Percentiles rank a stretch among this genome's conserved stretches.
phyloP scores from a whole-genome alignment of 2,329 filamentous ascomycete species.

The Ilyonectria robusta region DNA sequence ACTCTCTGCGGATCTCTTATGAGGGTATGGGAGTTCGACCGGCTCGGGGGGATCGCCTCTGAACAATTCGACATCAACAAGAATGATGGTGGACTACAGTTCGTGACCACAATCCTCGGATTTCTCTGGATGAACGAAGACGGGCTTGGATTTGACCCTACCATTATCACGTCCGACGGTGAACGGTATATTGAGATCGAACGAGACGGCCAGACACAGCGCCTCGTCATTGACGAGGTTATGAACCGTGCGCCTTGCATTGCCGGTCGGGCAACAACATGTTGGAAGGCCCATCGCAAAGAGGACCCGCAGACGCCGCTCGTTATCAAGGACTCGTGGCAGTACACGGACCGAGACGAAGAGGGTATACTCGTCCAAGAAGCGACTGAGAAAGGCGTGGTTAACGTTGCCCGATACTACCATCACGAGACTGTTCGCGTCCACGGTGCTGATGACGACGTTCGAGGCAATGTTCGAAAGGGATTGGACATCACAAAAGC shows the following conservation, averaged over 20 bases:
- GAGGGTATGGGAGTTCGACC: too few relatives aligned
- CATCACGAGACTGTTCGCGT: slow-evolving; percentile 57
- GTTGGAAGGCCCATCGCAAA: slow-evolving; percentile 59
- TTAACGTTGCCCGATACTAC: slow-evolving; percentile 54
- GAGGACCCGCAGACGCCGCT: slow-evolving; percentile 50
- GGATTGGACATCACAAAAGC: slow-evolving; percentile 53
- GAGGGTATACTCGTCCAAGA: slow-evolving; percentile 57
- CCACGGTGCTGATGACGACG: not conserved
- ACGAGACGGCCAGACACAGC: slow-evolving; percentile 53
- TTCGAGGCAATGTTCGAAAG: slow-evolving; percentile 43
- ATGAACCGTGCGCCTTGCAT: slow-evolving; percentile 53
- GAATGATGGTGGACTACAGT: slow-evolving; percentile 40
- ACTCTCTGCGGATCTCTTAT: slow-evolving; percentile 58
- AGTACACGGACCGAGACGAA: slow-evolving; percentile 57
- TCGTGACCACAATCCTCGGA: slow-evolving; percentile 57
- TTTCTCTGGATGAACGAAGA: slow-evolving; percentile 58
- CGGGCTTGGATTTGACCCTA: slow-evolving; percentile 60
- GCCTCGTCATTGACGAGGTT: slow-evolving; percentile 56
- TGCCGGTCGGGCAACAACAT: slow-evolving; percentile 58
- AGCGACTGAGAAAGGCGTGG: slow-evolving; percentile 52
- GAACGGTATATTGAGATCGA: slow-evolving; percentile 57
- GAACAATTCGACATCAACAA: too few relatives aligned
- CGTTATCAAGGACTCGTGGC: slow-evolving; percentile 63
- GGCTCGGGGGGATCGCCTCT: too few relatives aligned
- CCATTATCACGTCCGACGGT: slow-evolving; percentile 51